Base-by-base conservation (phyloP, 2,329 filamentous ascomycete species). In the Cryphonectria japonica region DNA sequence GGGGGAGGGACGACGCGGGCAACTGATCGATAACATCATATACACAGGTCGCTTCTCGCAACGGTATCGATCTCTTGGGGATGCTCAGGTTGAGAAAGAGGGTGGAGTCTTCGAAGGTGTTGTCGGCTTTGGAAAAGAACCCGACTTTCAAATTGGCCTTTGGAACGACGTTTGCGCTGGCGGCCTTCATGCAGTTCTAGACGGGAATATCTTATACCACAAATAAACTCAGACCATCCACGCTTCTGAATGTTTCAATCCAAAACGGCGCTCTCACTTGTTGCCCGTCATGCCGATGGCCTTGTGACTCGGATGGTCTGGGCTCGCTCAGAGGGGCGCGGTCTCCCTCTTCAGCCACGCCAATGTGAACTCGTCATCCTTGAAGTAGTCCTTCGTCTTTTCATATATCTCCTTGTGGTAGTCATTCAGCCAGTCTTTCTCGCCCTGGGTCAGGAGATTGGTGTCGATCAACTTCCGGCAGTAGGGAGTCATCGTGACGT, bases 401-500 rank as follows among this genome's bases (percentile, higher is more conserved):
- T 92, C 88, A 80, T 90, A 88, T 22, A 99, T 91, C 79, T 96
- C 91, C 46, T 86, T 83, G 79, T 97, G 93, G 79, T 97, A 97
- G 59, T 89, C 86, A 77, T 98, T 97, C 75, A 99, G 83, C 93
- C 95, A 99, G 72, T 87, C 82, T 83, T 91, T 93, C 83, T 99
- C 96, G 16, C 84, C 85, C 5, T 85, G 83, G 0, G 90, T 94
- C 75, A 99, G 82, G 46, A 97, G 84, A 67, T 79, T 85, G 69
- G 87, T 83, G 76, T 98, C 93, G 74, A 97, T 94, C 74, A 99
- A 84, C 73, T 94, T 98, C 73, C 91, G 89, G 82, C 95, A 98
- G 82, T 97, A 94, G 0, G 96, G 96, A 26, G 95, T 94, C 94
- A 99, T 94, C 0, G 96, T 99, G 75, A 98, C 94, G 80, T 97